Conservation (phyloP, 768 basidiomycete genomes). For the Pisolithus sp. region DNA sequence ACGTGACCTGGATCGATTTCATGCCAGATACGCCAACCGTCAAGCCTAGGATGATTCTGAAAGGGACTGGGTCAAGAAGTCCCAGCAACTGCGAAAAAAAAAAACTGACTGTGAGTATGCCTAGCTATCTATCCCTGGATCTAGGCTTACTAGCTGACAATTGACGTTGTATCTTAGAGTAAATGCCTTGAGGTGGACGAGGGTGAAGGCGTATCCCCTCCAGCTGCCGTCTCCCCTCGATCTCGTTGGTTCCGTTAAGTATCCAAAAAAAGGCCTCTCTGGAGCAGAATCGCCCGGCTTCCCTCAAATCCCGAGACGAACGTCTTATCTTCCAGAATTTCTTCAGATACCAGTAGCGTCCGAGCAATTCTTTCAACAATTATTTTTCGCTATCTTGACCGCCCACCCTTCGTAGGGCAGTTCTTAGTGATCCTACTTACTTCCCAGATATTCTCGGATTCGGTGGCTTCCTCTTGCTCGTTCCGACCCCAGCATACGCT, state of each 20-base stretch:
- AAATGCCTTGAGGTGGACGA: too few relatives aligned
- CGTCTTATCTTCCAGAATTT: constrained; percentile 63
- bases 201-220: too few relatives aligned
- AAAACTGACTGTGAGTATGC: too few relatives aligned
- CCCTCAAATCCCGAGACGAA: constrained; percentile 57
- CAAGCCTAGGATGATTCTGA: too few relatives aligned
- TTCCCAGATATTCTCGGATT: constrained; percentile 75
- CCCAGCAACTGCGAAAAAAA: too few relatives aligned
- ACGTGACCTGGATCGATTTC: too few relatives aligned
- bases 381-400: constrained; percentile 79
- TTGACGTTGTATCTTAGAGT: too few relatives aligned
- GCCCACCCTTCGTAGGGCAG: constrained; percentile 44
- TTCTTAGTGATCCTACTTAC: constrained; percentile 46
- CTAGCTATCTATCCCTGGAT: too few relatives aligned
- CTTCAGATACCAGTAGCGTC: constrained; percentile 32
- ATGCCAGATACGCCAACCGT: too few relatives aligned
- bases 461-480: constrained; percentile 80
- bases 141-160: too few relatives aligned
- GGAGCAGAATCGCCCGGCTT: constrained; percentile 36
- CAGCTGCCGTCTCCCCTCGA: too few relatives aligned
- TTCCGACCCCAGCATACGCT: constrained; percentile 50
- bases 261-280: constrained; percentile 20
- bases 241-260: background rate
- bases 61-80: too few relatives aligned
- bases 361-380: constrained; percentile 60